Evolutionary conservation across 2,329 filamentous ascomycete genomes (phyloP).

Genomic region (Epichloe gansuensis): DNA sequence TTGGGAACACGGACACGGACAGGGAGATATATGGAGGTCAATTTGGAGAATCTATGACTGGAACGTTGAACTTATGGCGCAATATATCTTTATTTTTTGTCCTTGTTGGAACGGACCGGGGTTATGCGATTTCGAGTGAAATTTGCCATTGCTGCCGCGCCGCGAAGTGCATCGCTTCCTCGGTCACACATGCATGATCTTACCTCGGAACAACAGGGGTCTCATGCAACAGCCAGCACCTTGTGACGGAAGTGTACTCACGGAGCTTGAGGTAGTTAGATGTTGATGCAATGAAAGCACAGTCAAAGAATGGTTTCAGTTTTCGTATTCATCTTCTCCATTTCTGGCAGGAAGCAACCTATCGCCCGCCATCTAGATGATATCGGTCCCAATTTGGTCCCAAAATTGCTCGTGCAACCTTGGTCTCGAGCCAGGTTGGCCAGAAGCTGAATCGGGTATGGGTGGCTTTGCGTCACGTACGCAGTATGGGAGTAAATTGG

Average conservation of each 20-base stretch:
- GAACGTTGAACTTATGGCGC: conserved; percentile 2
- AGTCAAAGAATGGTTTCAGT: no score
- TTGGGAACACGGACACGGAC: neutral
- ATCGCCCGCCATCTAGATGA: neutral
- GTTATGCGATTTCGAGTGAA: neutral
- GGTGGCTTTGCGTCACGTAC: neutral
- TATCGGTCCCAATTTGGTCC: neutral
- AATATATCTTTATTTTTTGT: conserved; percentile 2
- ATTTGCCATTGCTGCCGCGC: neutral
- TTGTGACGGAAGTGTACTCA: neutral
- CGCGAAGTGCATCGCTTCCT: neutral
- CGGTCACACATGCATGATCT: neutral
- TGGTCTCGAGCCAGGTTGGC: neutral
- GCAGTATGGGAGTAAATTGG: neutral
- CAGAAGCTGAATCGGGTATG: neutral
- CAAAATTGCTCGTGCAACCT: neutral
- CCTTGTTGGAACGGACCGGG: neutral
- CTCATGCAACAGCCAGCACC: neutral
- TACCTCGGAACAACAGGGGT: neutral
- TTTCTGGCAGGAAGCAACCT: neutral
- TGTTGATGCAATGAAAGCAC: neutral
- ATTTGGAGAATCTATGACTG: neutral
- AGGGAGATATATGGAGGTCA: neutral
- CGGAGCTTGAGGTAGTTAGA: neutral
- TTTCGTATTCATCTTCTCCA: no score